These are phyloP conservation scores for Magnolia officinalis DNA, from an alignment of 164 flowering plant genomes.

Conservation along the genomic window DNA sequence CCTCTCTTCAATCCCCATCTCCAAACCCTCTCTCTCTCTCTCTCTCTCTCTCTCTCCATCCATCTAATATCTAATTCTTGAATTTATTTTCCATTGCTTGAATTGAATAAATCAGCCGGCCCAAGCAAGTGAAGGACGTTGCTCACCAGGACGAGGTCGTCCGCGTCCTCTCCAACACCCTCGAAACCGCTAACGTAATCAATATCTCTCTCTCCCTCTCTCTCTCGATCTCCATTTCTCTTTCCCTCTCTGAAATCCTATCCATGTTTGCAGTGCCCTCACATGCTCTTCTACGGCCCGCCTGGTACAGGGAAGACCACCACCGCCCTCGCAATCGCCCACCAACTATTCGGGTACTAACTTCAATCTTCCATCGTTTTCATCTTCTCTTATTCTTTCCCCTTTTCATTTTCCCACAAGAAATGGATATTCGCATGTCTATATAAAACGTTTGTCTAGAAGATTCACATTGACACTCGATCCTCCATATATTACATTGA, in stretches of 20 bases:
- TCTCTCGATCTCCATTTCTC: not conserved
- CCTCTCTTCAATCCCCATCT: not conserved
- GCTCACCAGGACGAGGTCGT: conserved; percentile 97
- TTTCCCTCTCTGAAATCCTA: conserved; percentile 1
- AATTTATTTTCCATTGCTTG: not conserved
- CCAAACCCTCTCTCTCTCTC: not conserved
- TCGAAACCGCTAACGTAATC: conserved; percentile 68
- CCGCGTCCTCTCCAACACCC: conserved; percentile 88
- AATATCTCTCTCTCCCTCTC: not conserved
- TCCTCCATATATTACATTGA: no score
- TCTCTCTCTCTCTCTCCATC: not conserved
- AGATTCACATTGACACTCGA: no score
- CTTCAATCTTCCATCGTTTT: not conserved
- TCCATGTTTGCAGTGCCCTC: conserved; percentile 61
- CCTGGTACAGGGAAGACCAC: conserved; percentile 99
- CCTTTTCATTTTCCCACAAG: not conserved
- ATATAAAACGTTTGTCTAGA: no score
- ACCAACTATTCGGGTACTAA: conserved; percentile 78
- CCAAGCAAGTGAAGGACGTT: conserved; percentile 93
- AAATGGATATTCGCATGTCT: not conserved
- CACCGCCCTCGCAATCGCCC: conserved; percentile 89
- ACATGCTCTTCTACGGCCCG: conserved; percentile 97
- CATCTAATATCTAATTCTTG: not conserved
- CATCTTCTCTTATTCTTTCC: not conserved
- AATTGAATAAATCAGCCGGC: conserved; percentile 51